These are phyloP conservation scores for Plicaturopsis crispa DNA, from an alignment of 768 basidiomycete genomes.

Conservation along the genomic window DNA sequence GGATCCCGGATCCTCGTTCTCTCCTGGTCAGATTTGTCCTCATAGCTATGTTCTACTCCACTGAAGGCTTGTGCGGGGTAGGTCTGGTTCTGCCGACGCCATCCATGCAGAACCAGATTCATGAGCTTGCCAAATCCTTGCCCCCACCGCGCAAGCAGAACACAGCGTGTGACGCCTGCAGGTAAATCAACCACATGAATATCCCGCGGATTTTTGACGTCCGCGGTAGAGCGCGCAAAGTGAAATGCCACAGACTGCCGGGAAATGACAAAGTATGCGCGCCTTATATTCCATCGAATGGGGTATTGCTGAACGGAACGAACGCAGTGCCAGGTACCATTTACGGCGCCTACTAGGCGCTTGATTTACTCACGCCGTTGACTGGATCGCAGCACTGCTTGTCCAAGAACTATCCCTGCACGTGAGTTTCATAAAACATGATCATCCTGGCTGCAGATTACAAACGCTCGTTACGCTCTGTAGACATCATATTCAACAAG, in stretches of 20 bases:
- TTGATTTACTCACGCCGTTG: too few relatives aligned
- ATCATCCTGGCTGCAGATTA: neutral
- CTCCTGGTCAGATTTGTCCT: too few relatives aligned
- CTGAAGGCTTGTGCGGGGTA: too few relatives aligned
- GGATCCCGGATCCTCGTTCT: too few relatives aligned
- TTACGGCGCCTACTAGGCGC: too few relatives aligned
- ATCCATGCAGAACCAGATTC: conserved; percentile 73
- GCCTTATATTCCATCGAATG: conserved; percentile 12
- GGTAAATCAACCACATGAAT: conserved; percentile 30
- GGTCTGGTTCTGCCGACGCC: conserved; percentile 58
- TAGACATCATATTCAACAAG: conserved; percentile 78
- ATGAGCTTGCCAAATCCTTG: conserved; percentile 71
- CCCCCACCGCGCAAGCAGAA: conserved; percentile 90
- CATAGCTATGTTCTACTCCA: too few relatives aligned
- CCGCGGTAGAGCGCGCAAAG: conserved; percentile 64
- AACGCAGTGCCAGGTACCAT: conserved; percentile 18
- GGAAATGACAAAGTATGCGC: conserved; percentile 71
- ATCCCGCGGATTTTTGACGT: neutral
- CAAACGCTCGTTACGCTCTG: conserved; percentile 7
- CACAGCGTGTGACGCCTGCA: conserved; percentile 90
- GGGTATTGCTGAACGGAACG: too few relatives aligned
- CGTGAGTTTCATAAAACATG: conserved; percentile 47
- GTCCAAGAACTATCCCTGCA: conserved; percentile 88
- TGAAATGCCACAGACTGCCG: conserved; percentile 79
- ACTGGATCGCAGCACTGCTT: conserved; percentile 73